Evolutionary conservation across 2,329 filamentous ascomycete genomes (phyloP), one percentile per base, ranked within the genome.

Genomic region (Phyllosticta ampelicida): DNA sequence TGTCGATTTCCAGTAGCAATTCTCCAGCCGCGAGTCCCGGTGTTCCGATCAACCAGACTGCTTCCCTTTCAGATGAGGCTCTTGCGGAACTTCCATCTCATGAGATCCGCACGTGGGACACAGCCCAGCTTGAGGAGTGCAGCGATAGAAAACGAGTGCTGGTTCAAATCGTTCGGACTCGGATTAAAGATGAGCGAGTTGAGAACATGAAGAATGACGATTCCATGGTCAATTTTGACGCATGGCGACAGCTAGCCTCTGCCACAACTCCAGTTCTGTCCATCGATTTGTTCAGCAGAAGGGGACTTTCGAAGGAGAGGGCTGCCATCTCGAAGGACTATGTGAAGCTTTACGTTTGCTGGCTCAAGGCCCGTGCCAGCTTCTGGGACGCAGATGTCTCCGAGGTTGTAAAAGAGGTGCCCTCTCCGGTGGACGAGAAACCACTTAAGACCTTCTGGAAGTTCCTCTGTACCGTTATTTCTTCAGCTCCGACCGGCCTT

Each of bases 111-210:
- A 56, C 28, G 3, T 71, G 74, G 67, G 57, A 60, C 4, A 76
- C 70, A 68, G 56, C 61, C 3, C 57, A 69, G 1, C 65, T 80
- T 3, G 63, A 71, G 44, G 66, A 69, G 9, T 65, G 67, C 2
- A 50, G 61, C 9, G 76, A 81, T 61, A 68, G 76, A 10, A 71
- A 74, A 48, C 70, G 75, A 5, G 64, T 78, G 1, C 61, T 80
- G 20, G 72, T 77, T 53, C 75, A 77, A 55, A 61, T 73, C 1
- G 63, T 80, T 44, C 52, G 53, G 20, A 28, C 28, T 19, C 28
- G 10, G 3, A 54, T 28, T 18, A 6, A 48, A 3, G 13, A 2
- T 3, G 5, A 48, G 48, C 19, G 52, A 54, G 3, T 59, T 21
- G 26, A 21, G 9, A n/a, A 20, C 6, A 44, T 50, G 48, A 49